Conservation (phyloP, 2,329 filamentous ascomycete species). For the Penicillium sp. region DNA sequence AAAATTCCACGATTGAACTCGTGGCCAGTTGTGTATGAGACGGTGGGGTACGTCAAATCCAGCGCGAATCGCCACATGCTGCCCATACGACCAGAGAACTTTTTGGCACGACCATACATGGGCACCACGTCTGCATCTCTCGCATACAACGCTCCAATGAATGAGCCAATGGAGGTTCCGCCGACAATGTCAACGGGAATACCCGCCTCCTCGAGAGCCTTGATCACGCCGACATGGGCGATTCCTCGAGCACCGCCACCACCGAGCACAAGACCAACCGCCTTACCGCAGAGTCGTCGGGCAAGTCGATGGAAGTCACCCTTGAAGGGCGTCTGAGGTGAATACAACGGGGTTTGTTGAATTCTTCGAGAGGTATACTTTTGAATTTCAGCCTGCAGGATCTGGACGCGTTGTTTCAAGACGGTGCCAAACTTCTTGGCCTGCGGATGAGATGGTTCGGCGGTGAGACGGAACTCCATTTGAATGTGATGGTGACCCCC, state of each 20-base stretch:
- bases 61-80: constrained; percentile 98
- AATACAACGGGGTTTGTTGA: constrained; percentile 83
- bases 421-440: constrained; percentile 75
- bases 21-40: constrained; percentile 95
- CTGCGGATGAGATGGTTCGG: constrained; percentile 69
- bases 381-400: constrained; percentile 92
- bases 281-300: constrained; percentile 83
- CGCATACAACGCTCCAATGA: constrained; percentile 91
- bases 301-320: constrained; percentile 94
- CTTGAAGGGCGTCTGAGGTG: constrained; percentile 86
- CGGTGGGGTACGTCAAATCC: constrained; percentile 91
- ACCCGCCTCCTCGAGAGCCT: constrained; percentile 89
- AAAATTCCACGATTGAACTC: constrained; percentile 99
- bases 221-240: constrained; percentile 87
- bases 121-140: constrained; percentile 94
- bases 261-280: constrained; percentile 86
- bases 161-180: constrained; percentile 91
- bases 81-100: constrained; percentile 96
- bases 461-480: constrained; percentile 75
- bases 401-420: constrained; percentile 87
- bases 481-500: constrained; percentile 96
- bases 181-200: constrained; percentile 94
- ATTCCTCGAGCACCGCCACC: constrained; percentile 90
- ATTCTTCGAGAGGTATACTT: constrained; percentile 94
- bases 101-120: constrained; percentile 94